phyloP scores from a whole-genome alignment of 2,329 filamentous ascomycete species.

The Parastagonospora nodorum region DNA sequence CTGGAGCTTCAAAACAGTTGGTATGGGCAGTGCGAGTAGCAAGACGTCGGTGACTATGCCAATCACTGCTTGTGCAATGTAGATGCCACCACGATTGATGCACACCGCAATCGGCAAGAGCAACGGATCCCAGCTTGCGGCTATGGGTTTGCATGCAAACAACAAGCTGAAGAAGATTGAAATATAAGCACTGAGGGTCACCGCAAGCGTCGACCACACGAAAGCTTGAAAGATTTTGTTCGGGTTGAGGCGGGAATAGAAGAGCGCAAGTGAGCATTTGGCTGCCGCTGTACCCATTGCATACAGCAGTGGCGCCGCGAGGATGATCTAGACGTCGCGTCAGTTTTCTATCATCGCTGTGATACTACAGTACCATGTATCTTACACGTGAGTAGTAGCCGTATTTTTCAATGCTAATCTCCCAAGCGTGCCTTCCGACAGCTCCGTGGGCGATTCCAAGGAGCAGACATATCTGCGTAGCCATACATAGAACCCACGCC shows the following conservation, averaged over 20 bases:
- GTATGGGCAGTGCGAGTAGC: constrained; percentile 22
- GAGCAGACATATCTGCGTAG: constrained; percentile 11
- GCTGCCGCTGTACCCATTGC: constrained; percentile 17
- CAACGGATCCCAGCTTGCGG: constrained; percentile 22
- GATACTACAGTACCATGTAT: background rate
- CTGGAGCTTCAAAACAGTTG: constrained; percentile 21
- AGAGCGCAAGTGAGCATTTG: constrained; percentile 23
- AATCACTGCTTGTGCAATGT: constrained; percentile 25
- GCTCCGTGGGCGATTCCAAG: constrained; percentile 9
- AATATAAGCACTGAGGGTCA: constrained; percentile 22
- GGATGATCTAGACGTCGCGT: constrained; percentile 9
- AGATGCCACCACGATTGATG: constrained; percentile 25
- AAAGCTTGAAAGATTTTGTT: constrained; percentile 10
- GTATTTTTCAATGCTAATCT: constrained; percentile 21
- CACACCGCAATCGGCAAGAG: constrained; percentile 15
- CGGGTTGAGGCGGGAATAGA: constrained; percentile 22
- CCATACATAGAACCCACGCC: constrained; percentile 14
- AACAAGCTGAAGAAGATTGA: constrained; percentile 29
- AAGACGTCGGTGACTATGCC: constrained; percentile 25
- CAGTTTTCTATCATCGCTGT: background rate
- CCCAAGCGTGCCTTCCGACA: constrained; percentile 28
- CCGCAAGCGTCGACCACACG: constrained; percentile 17
- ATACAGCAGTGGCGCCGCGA: constrained; percentile 22
- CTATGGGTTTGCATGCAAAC: constrained; percentile 28
- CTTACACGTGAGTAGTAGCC: constrained; percentile 17